These are phyloP conservation scores for Bryoerythrophyllum caledonicum DNA, from an alignment of 225 moss, liverwort and hornwort genomes.

Conservation along the genomic window DNA sequence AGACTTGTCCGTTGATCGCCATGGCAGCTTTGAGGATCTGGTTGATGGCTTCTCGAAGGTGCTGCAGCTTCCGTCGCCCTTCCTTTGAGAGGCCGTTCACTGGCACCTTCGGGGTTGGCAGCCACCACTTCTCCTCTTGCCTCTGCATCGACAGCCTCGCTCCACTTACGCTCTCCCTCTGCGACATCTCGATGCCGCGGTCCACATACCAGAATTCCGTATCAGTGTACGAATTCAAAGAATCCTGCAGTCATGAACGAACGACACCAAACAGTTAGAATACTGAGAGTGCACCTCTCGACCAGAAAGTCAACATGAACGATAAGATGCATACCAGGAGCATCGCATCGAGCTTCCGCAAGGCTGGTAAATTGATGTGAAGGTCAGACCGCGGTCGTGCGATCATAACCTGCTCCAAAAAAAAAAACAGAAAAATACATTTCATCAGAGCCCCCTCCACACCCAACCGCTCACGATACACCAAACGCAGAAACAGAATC, in stretches of 20 bases:
- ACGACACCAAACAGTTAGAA: background rate
- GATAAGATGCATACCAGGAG: slow-evolving; percentile 51
- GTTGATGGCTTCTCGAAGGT: slow-evolving; percentile 75
- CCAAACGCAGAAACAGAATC: background rate
- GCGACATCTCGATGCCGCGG: slow-evolving; percentile 79
- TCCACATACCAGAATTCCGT: slow-evolving; percentile 98
- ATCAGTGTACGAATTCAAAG: slow-evolving; percentile 63
- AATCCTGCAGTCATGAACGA: slow-evolving; percentile 56
- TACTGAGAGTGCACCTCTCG: background rate
- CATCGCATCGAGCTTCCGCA: slow-evolving; percentile 92
- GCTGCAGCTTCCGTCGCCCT: slow-evolving; percentile 64
- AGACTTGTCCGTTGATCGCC: slow-evolving; percentile 86
- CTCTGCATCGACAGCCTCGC: slow-evolving; percentile 76
- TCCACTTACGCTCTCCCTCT: slow-evolving; percentile 53
- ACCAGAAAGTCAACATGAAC: too few species aligned
- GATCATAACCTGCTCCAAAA: slow-evolving; percentile 72
- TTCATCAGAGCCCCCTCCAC: background rate
- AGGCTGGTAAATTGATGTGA: slow-evolving; percentile 88
- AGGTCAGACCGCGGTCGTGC: slow-evolving; percentile 89
- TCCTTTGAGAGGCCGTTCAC: slow-evolving; percentile 85
- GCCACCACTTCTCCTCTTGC: slow-evolving; percentile 99
- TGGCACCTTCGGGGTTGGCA: slow-evolving; percentile 91
- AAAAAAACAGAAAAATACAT: background rate
- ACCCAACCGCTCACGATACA: background rate
- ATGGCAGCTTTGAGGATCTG: slow-evolving; percentile 95